Evolutionary conservation across 2,329 filamentous ascomycete genomes (phyloP).

Genomic region (Pseudogymnoascus sp.): DNA sequence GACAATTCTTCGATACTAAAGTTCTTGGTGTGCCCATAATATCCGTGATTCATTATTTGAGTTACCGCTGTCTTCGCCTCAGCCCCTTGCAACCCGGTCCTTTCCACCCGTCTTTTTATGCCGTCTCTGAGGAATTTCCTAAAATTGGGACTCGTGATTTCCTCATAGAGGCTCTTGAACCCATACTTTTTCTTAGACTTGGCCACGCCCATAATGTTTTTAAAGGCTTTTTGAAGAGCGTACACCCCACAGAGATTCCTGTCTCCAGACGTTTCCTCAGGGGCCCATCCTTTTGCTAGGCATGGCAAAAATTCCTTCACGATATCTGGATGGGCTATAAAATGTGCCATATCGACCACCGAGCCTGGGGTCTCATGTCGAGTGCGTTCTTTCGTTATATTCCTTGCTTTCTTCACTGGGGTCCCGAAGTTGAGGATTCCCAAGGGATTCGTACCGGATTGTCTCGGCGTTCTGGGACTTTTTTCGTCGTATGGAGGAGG

Average conservation of each 20-base stretch:
- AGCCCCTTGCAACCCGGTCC: background rate
- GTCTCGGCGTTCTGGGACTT: background rate
- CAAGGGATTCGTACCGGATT: background rate
- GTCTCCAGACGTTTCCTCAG: background rate
- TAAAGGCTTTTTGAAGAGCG: background rate
- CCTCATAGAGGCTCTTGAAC: background rate
- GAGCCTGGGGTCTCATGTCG: background rate
- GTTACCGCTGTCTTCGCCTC: background rate
- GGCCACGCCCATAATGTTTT: background rate
- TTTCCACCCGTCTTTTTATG: background rate
- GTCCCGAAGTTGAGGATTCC: background rate
- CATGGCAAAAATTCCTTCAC: background rate
- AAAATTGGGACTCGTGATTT: background rate
- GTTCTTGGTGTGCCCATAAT: background rate
- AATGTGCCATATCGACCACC: background rate
- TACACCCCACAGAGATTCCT: background rate
- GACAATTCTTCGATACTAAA: background rate
- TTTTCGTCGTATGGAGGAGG: background rate
- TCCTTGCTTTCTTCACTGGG: background rate
- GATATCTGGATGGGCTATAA: background rate
- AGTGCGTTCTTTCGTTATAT: background rate
- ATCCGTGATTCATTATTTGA: background rate
- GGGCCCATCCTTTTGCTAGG: background rate
- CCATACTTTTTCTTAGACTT: background rate
- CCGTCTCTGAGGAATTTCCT: background rate